Evolutionary conservation across 2,329 filamentous ascomycete species (phyloP).

Genomic region (Colletotrichum sp.): DNA sequence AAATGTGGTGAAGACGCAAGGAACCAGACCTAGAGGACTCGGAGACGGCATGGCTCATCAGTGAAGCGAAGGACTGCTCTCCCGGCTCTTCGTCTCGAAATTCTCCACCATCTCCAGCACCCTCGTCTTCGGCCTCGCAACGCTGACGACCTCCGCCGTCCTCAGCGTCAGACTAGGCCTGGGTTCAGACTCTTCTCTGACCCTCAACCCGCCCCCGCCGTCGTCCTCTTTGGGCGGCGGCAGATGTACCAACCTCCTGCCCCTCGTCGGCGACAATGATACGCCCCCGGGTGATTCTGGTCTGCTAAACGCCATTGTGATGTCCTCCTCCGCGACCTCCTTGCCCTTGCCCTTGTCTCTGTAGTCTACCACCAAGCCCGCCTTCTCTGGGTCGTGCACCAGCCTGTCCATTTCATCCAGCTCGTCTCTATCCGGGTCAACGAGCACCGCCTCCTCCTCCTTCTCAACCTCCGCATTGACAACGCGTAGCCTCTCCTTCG

Average conservation of each 20-base stretch:
- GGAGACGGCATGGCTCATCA: neutral
- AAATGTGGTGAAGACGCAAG: neutral
- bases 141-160: slow-evolving; percentile 52
- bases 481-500: slow-evolving; percentile 84
- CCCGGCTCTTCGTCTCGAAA: slow-evolving; percentile 53
- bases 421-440: slow-evolving; percentile 41
- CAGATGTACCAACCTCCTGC: slow-evolving; percentile 17
- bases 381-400: neutral
- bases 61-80: slow-evolving; percentile 36
- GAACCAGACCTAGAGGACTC: neutral
- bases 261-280: slow-evolving; percentile 8
- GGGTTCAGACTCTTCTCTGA: slow-evolving; percentile 26
- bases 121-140: slow-evolving; percentile 46
- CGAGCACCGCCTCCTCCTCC: slow-evolving; percentile 46
- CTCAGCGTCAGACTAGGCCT: slow-evolving; percentile 39
- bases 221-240: slow-evolving; percentile 18
- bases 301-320: neutral
- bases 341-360: slow-evolving; percentile 18
- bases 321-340: neutral
- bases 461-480: slow-evolving; percentile 75
- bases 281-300: slow-evolving; percentile 8
- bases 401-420: slow-evolving; percentile 6
- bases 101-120: slow-evolving; percentile 63
- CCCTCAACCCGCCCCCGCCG: neutral
- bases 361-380: neutral